phyloP scores from a whole-genome alignment of 2,329 filamentous ascomycete species.

The Raffaelea albimanens region DNA sequence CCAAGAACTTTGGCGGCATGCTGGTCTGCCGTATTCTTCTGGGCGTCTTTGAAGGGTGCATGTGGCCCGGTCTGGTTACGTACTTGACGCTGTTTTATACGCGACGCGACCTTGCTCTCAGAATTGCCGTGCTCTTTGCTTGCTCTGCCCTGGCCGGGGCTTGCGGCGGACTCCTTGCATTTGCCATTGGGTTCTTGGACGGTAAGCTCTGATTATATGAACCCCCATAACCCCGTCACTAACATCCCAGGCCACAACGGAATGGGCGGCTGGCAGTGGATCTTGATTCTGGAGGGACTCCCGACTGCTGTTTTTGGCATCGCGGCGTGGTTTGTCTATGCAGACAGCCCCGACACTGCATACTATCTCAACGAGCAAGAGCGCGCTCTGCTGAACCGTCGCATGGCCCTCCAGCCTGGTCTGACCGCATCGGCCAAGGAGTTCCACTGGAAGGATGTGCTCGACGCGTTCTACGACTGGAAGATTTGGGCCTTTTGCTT shows the following conservation, averaged over 20 bases:
- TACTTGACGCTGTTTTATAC: not conserved
- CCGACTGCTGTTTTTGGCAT: not conserved
- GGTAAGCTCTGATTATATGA: not conserved
- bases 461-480: slow-evolving; percentile 44
- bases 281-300: not conserved
- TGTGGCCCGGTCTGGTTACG: not conserved
- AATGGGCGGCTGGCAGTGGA: not conserved
- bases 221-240: too few relatives aligned
- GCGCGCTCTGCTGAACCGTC: not conserved
- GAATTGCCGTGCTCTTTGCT: not conserved
- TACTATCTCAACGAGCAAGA: not conserved
- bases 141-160: not conserved
- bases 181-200: not conserved
- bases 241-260: not conserved
- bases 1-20: not conserved
- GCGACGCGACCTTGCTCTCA: not conserved
- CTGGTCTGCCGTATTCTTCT: not conserved
- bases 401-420: not conserved
- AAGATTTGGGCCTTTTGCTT: slow-evolving; percentile 52
- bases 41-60: not conserved
- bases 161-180: not conserved
- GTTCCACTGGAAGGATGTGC: slow-evolving; percentile 40
- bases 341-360: not conserved
- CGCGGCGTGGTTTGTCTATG: not conserved
- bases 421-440: slow-evolving; percentile 3